Percentiles rank a stretch among this genome's conserved stretches.
These are phyloP conservation scores for Fraxinus latifolia DNA, from an alignment of 305 asterid species.

Conservation along the genomic window DNA sequence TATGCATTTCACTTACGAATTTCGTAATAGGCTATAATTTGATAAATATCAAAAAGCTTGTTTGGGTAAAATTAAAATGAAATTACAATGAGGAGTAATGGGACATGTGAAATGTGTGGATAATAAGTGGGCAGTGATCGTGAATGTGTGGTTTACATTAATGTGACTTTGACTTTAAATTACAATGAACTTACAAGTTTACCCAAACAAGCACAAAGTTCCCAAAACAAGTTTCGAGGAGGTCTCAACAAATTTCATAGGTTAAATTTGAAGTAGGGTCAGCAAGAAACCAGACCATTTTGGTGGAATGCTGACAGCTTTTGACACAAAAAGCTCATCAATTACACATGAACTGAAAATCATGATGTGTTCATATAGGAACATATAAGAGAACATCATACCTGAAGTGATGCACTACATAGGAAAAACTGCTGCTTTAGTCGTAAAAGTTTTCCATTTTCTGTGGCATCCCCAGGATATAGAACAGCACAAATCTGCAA, in stretches of 20 bases:
- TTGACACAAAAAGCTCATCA: conserved; percentile 5
- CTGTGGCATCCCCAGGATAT: conserved; percentile 98
- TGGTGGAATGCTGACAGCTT: not conserved
- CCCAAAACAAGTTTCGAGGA: not conserved
- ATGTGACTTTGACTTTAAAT: not conserved
- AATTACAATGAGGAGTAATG: not conserved
- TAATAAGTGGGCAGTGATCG: not conserved
- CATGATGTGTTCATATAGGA: not conserved
- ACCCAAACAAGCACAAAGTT: not conserved
- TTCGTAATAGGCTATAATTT: not conserved
- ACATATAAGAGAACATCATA: conserved; percentile 26
- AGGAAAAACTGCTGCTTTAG: conserved; percentile 96
- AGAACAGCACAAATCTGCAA: conserved; percentile 94
- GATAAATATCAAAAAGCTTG: not conserved
- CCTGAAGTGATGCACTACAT: conserved; percentile 99
- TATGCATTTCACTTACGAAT: not conserved
- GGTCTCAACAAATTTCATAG: not conserved
- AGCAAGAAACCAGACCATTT: not conserved
- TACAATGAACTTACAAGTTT: not conserved
- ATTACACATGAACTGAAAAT: not conserved
- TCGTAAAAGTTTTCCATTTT: conserved; percentile 81
- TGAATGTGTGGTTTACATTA: not conserved
- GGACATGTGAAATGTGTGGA: not conserved
- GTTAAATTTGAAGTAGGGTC: conserved; percentile 2
- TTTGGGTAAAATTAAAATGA: not conserved